Percentiles rank a stretch among this genome's conserved stretches.
Conservation (phyloP, 2,329 filamentous ascomycete species). For the Neurospora sp. region DNA sequence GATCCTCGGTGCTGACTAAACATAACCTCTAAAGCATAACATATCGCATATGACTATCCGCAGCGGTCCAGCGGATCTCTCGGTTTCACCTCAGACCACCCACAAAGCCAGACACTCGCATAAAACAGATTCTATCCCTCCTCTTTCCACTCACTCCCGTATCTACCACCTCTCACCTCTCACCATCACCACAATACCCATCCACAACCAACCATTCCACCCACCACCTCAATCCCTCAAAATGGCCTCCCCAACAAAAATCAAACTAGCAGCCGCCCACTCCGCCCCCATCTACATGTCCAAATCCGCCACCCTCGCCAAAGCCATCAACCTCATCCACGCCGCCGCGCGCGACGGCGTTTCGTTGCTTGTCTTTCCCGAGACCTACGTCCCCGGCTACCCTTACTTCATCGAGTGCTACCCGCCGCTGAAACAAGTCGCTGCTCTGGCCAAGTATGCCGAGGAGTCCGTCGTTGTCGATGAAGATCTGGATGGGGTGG, state of each 20-base stretch:
- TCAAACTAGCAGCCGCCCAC: conserved; percentile 17
- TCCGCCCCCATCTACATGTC: conserved; percentile 18
- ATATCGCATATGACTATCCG: background rate
- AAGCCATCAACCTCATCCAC: conserved; percentile 13
- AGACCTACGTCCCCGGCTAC: conserved; percentile 18
- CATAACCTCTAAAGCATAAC: background rate
- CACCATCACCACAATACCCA: background rate
- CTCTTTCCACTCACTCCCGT: background rate
- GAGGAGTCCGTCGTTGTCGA: conserved; percentile 15
- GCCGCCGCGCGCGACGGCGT: conserved; percentile 10
- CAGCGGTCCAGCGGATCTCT: background rate
- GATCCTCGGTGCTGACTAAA: background rate
- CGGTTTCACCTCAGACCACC: background rate
- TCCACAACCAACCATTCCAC: background rate
- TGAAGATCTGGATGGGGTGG: conserved; percentile 12
- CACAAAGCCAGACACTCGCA: background rate
- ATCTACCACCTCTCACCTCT: background rate
- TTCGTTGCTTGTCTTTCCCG: conserved; percentile 17
- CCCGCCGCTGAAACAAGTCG: conserved; percentile 14
- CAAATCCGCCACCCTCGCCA: conserved; percentile 15
- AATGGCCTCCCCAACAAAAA: conserved; percentile 7
- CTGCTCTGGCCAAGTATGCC: conserved; percentile 15
- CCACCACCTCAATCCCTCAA: background rate
- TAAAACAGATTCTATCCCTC: background rate
- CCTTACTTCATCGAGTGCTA: conserved; percentile 20